A percentile compares a stretch with the other conserved stretches of the same genome.
Conservation (phyloP, 768 basidiomycete genomes). For the Pulveroboletus frians region DNA sequence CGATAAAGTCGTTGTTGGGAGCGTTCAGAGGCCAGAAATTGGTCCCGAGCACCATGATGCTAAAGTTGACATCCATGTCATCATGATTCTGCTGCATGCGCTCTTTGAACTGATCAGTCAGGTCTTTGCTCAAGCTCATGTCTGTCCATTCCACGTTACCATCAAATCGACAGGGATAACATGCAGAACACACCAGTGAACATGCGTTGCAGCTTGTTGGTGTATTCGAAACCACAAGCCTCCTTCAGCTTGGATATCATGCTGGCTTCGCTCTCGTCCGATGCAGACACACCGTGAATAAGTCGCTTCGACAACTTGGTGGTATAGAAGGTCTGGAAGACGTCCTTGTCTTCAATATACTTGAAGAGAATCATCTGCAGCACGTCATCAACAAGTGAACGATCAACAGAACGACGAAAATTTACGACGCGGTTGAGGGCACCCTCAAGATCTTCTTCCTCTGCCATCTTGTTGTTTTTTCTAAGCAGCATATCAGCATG, state of each 20-base stretch:
- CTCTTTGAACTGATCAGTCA: constrained; percentile 92
- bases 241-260: constrained; percentile 99
- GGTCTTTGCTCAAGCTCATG: constrained; percentile 91
- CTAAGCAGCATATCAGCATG: constrained; percentile 84
- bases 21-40: constrained; percentile 94
- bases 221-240: constrained; percentile 95
- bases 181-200: constrained; percentile 66
- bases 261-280: constrained; percentile 92
- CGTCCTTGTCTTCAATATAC: constrained; percentile 97
- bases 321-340: constrained; percentile 97
- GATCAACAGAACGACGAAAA: constrained; percentile 5
- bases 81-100: constrained; percentile 84
- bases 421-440: constrained; percentile 86
- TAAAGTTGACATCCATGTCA: constrained; percentile 87
- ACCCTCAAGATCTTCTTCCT: constrained; percentile 86
- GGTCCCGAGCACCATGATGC: constrained; percentile 89
- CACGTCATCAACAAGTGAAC: constrained; percentile 2
- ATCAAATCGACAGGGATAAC: not conserved
- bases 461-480: constrained; percentile 94
- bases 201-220: constrained; percentile 94
- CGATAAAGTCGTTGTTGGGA: constrained; percentile 78
- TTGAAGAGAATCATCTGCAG: constrained; percentile 93
- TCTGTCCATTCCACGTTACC: constrained; percentile 45
- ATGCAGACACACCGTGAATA: constrained; percentile 85
- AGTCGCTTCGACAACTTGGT: constrained; percentile 91